Percentiles rank a stretch among this genome's conserved stretches.
phyloP scores from a whole-genome alignment of 192 early-diverging fungal species.

The Allomyces macrogynus region DNA sequence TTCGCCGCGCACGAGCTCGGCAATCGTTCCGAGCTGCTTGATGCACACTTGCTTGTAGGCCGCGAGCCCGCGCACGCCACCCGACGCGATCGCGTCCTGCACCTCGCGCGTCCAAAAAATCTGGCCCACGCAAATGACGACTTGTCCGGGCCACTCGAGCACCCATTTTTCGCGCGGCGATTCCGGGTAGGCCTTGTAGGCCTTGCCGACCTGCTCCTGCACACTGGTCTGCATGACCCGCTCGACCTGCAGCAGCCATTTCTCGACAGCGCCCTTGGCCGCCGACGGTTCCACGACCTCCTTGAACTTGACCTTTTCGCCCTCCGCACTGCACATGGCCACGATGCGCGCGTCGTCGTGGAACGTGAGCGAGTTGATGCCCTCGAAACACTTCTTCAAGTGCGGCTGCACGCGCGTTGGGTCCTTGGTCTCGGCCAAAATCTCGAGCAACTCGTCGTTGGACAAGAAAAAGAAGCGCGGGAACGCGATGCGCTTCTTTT shows the following conservation, averaged over 20 bases:
- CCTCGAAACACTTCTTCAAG: conserved; percentile 99
- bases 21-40: conserved; percentile 45
- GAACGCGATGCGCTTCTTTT: conserved; percentile 87
- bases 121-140: conserved; percentile 79
- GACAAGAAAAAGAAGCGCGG: conserved; percentile 99
- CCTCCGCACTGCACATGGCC: conserved; percentile 81
- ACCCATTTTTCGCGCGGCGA: conserved; percentile 66
- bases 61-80: conserved; percentile 4
- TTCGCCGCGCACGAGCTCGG: conserved; percentile 78
- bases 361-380: conserved; percentile 61
- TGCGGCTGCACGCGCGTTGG: conserved; percentile 90
- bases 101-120: conserved; percentile 74
- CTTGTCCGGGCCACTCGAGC: conserved; percentile 71
- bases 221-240: conserved; percentile 81
- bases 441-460: conserved; percentile 99
- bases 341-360: conserved; percentile 45
- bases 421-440: conserved; percentile 95
- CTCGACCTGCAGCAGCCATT: conserved; percentile 87
- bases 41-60: conserved; percentile 32
- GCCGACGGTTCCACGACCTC: conserved; percentile 55
- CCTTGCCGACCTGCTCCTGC: conserved; percentile 49
- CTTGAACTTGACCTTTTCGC: conserved; percentile 69
- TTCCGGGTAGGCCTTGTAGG: conserved; percentile 25
- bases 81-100: conserved; percentile 31
- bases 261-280: conserved; percentile 60